Percentiles rank a stretch among this genome's conserved stretches.
Conservation (phyloP, 2,329 filamentous ascomycete genomes). For the Cryoendolithus antarcticus region DNA sequence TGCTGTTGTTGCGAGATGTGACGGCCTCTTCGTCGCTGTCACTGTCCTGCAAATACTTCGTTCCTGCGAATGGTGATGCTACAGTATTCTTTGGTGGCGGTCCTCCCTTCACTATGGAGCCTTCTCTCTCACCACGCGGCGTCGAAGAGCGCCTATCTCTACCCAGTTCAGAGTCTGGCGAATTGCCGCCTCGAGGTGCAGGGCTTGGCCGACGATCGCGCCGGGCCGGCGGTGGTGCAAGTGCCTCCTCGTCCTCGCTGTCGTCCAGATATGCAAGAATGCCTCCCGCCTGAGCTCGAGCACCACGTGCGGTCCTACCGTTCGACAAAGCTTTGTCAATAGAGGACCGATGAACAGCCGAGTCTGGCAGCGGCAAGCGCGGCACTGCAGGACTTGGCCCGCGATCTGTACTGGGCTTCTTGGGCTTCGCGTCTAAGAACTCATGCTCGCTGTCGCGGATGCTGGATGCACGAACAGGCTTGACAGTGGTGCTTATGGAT, state of each 20-base stretch:
- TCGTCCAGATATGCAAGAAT: slow-evolving; percentile 22
- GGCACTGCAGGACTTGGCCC: slow-evolving; percentile 17
- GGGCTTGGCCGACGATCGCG: slow-evolving; percentile 16
- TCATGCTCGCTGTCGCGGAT: slow-evolving; percentile 18
- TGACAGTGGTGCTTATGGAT: slow-evolving; percentile 6
- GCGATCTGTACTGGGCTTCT: slow-evolving; percentile 12
- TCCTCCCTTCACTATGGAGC: slow-evolving; percentile 7
- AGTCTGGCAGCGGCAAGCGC: slow-evolving; percentile 6
- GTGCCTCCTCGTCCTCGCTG: slow-evolving; percentile 15
- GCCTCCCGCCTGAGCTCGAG: slow-evolving; percentile 17
- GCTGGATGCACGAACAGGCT: slow-evolving; percentile 3
- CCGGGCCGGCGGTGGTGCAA: slow-evolving; percentile 6
- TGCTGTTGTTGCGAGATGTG: slow-evolving; percentile 17
- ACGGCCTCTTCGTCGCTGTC: slow-evolving; percentile 19
- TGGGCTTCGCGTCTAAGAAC: slow-evolving; percentile 11
- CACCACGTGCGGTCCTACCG: slow-evolving; percentile 5
- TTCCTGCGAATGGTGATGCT: slow-evolving; percentile 23
- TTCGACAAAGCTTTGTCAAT: slow-evolving; percentile 1
- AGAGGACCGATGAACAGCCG: slow-evolving; percentile 1
- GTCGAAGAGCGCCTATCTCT: slow-evolving; percentile 11
- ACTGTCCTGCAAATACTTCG: slow-evolving; percentile 25
- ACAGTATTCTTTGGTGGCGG: slow-evolving; percentile 19
- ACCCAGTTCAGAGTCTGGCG: too few species aligned
- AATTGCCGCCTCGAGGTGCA: slow-evolving; percentile 8
- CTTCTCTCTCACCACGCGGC: slow-evolving; percentile 12